These are phyloP conservation scores for Scheffersomyces segobiensis DNA, from an alignment of 1,139 yeast species.

Conservation along the genomic window DNA sequence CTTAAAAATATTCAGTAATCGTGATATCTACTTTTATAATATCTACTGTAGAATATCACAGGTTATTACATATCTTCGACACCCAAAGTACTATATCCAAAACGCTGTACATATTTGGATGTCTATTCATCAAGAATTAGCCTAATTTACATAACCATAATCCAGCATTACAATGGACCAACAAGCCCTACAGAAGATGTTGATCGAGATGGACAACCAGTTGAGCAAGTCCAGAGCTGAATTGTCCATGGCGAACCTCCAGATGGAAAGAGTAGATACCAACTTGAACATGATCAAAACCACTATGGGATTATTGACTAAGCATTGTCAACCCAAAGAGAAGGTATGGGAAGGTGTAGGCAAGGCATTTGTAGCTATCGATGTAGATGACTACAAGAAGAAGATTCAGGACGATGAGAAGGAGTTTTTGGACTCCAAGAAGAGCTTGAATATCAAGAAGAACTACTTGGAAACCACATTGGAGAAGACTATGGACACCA, in stretches of 20 bases:
- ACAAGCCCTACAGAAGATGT: conserved; percentile 52
- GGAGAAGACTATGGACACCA: conserved; percentile 67
- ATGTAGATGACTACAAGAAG: conserved; percentile 46
- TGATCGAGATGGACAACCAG: conserved; percentile 66
- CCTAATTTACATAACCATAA: not conserved
- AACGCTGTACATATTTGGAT: not conserved
- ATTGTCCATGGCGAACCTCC: conserved; percentile 60
- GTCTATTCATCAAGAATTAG: not conserved
- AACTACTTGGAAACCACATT: conserved; percentile 74
- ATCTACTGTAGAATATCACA: not conserved
- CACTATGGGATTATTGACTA: conserved; percentile 55
- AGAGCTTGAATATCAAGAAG: conserved; percentile 66
- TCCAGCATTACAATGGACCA: conserved; percentile 35
- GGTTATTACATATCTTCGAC: not conserved
- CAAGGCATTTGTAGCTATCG: conserved; percentile 58
- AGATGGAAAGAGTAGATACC: conserved; percentile 56
- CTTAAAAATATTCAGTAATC: not conserved
- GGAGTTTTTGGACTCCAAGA: conserved; percentile 57
- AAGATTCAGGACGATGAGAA: conserved; percentile 53
- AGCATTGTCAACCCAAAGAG: conserved; percentile 39
- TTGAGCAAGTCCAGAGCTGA: conserved; percentile 63
- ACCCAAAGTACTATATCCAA: not conserved
- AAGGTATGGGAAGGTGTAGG: conserved; percentile 86
- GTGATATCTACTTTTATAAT: not conserved
- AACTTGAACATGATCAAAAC: conserved; percentile 58